A percentile compares a stretch with the other conserved stretches of the same genome.
These are phyloP conservation scores for Leccinum pseudoinsigne DNA, from an alignment of 1,284 basidiomycete genomes.

Conservation along the genomic window DNA sequence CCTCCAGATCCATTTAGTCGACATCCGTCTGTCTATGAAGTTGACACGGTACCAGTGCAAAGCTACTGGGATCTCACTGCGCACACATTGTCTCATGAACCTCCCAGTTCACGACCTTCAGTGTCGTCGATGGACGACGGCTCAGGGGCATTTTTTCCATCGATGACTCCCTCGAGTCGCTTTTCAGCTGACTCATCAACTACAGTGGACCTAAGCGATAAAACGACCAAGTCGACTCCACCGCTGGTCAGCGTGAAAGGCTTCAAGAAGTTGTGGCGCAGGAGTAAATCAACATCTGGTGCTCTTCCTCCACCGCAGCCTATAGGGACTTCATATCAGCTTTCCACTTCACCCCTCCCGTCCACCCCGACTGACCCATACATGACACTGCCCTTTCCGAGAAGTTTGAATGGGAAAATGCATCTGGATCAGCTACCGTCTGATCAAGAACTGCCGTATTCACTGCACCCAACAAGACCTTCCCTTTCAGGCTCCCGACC, in stretches of 20 bases:
- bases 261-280: conserved; percentile 73
- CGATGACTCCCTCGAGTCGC: conserved; percentile 50
- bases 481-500: conserved; percentile 27
- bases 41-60: conserved; percentile 27
- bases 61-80: conserved; percentile 43
- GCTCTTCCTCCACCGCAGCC: conserved; percentile 27
- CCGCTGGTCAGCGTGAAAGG: conserved; percentile 65
- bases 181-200: conserved; percentile 71
- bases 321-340: conserved; percentile 27
- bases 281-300: conserved; percentile 55
- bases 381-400: conserved; percentile 18
- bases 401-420: conserved; percentile 20
- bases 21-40: conserved; percentile 52
- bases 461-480: conserved; percentile 36
- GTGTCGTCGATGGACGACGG: conserved; percentile 26
- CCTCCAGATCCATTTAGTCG: conserved; percentile 80
- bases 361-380: conserved; percentile 26
- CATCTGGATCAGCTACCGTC: conserved; percentile 51
- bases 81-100: conserved; percentile 21
- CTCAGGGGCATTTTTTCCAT: conserved; percentile 15
- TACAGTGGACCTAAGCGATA: conserved; percentile 33
- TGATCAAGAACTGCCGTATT: conserved; percentile 68
- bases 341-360: conserved; percentile 14
- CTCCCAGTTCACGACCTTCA: conserved; percentile 24
- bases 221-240: conserved; percentile 17